These are phyloP conservation scores for Phytophthora chlamydospora DNA, from an alignment of 352 stramenopile species.

Conservation along the genomic window DNA sequence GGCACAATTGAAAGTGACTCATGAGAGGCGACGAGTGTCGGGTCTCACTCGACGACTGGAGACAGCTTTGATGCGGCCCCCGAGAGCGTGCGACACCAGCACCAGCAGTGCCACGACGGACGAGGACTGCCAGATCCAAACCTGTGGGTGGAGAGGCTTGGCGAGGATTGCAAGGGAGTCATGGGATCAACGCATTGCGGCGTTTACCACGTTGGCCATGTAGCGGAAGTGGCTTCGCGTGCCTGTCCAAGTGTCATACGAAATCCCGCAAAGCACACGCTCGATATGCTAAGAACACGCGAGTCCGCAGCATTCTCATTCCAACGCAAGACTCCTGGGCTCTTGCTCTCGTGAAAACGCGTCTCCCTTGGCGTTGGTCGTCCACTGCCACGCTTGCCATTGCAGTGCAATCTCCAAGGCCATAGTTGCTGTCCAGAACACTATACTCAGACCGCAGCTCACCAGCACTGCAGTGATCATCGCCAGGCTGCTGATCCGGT, in stretches of 20 bases:
- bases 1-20: slow-evolving; percentile 20
- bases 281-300: background rate
- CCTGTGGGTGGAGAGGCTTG: slow-evolving; percentile 4
- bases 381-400: too few relatives aligned
- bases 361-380: too few relatives aligned
- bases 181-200: background rate
- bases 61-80: background rate
- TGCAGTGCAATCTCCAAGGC: too few relatives aligned
- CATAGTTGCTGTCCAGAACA: too few relatives aligned
- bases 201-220: slow-evolving; percentile 2
- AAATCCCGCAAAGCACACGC: slow-evolving; percentile 2
- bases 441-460: too few relatives aligned
- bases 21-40: background rate
- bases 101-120: background rate
- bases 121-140: background rate
- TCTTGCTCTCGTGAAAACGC: too few relatives aligned
- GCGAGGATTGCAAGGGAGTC: slow-evolving; percentile 2
- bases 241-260: slow-evolving; percentile 5
- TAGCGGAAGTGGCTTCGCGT: background rate
- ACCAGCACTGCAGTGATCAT: too few relatives aligned
- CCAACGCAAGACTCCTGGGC: background rate
- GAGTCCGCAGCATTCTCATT: background rate
- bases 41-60: background rate
- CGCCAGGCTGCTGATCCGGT: too few relatives aligned
- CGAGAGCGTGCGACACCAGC: background rate